Conservation (phyloP, 1,284 basidiomycete species). For the Agroathelia rolfsii region DNA sequence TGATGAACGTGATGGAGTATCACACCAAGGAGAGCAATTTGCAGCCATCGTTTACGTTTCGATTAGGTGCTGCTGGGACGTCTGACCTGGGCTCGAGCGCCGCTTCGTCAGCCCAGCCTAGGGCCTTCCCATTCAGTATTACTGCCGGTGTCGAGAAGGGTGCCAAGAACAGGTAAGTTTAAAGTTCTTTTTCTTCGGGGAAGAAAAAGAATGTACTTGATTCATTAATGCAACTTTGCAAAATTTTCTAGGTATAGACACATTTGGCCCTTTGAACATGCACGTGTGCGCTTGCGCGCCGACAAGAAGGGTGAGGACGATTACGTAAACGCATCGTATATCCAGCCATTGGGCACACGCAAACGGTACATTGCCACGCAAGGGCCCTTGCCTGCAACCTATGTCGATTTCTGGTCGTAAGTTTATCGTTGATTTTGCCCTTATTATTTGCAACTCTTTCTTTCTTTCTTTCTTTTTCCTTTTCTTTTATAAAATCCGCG, state of each 20-base stretch:
- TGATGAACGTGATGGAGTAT: slow-evolving; percentile 89
- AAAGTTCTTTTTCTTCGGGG: slow-evolving; percentile 1
- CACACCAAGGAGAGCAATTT: slow-evolving; percentile 53
- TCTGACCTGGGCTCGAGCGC: no score
- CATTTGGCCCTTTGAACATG: slow-evolving; percentile 95
- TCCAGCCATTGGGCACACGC: slow-evolving; percentile 75
- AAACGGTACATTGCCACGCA: slow-evolving; percentile 93
- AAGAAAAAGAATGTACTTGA: neutral
- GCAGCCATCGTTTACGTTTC: slow-evolving; percentile 18
- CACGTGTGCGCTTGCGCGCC: slow-evolving; percentile 71
- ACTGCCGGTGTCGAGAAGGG: slow-evolving; percentile 95
- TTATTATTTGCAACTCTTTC: no score
- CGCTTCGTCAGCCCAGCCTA: no score
- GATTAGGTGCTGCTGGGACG: no score
- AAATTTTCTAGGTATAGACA: slow-evolving; percentile 60
- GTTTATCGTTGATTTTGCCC: no score
- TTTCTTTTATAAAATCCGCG: no score
- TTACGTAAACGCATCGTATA: slow-evolving; percentile 90
- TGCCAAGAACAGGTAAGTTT: slow-evolving; percentile 76
- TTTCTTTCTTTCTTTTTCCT: slow-evolving; percentile 2
- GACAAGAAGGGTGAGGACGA: slow-evolving; percentile 64
- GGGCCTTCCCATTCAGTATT: slow-evolving; percentile 79
- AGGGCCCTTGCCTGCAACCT: slow-evolving; percentile 87
- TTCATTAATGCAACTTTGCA: neutral
- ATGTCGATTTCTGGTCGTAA: slow-evolving; percentile 92